Percentiles rank a stretch among this genome's conserved stretches.
Evolutionary conservation across 2,329 filamentous ascomycete genomes (phyloP).

Genomic region (Neocatenulostroma microsporum): DNA sequence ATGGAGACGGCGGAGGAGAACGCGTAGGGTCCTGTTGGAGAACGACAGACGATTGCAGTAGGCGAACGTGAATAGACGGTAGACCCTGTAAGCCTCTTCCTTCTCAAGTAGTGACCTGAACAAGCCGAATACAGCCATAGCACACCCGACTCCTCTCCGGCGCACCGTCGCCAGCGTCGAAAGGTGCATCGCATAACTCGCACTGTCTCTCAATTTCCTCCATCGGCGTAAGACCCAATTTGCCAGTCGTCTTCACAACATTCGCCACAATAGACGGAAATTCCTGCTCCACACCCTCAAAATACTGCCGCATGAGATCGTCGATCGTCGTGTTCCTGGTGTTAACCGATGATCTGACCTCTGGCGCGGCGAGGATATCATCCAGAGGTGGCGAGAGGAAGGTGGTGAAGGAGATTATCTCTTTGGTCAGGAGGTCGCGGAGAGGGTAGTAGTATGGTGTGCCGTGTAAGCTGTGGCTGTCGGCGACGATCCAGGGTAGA

Average conservation of each 20-base stretch:
- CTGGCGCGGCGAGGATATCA: conserved; percentile 13
- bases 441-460: conserved; percentile 68
- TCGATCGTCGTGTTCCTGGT: conserved; percentile 81
- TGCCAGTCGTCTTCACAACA: conserved; percentile 84
- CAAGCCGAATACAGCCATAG: conserved; percentile 56
- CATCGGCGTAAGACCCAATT: conserved; percentile 47
- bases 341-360: conserved; percentile 41
- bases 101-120: not conserved
- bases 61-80: too few species aligned
- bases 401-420: conserved; percentile 60
- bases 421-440: conserved; percentile 75
- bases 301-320: conserved; percentile 82
- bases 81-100: not conserved
- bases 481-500: conserved; percentile 72
- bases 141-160: conserved; percentile 45
- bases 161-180: conserved; percentile 34
- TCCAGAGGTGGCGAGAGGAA: conserved; percentile 33
- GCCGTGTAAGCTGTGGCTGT: conserved; percentile 57
- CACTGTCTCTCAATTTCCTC: conserved; percentile 41
- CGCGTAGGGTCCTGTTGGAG: too few species aligned
- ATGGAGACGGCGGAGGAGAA: too few species aligned
- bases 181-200: conserved; percentile 60
- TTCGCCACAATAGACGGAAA: conserved; percentile 92
- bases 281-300: conserved; percentile 72
- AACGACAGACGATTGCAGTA: too few species aligned